phyloP scores from a whole-genome alignment of 2,329 filamentous ascomycete genomes.

The Aspergillus uvarum region DNA sequence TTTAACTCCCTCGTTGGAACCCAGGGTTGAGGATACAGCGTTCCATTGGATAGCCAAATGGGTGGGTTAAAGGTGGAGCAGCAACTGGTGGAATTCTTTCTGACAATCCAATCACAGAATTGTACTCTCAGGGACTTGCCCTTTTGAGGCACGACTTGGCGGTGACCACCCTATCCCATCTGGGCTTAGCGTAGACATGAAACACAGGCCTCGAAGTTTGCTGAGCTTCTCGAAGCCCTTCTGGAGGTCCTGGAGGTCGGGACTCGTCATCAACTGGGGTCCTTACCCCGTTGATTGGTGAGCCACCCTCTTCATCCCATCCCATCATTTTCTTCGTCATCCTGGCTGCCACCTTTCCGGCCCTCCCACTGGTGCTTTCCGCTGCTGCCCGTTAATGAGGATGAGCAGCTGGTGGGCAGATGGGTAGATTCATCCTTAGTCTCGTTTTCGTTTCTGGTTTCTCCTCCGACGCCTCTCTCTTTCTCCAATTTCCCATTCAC shows the following conservation, averaged over 20 bases:
- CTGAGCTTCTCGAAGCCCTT: constrained; percentile 22
- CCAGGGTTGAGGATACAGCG: constrained; percentile 3
- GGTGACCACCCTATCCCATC: constrained; percentile 7
- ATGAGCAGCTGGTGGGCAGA: constrained; percentile 10
- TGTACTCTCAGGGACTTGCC: constrained; percentile 8
- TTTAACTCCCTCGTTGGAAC: constrained; percentile 9
- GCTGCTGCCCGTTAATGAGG: constrained; percentile 14
- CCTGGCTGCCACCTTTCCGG: not conserved
- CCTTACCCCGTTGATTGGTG: constrained; percentile 1
- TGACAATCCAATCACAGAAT: not conserved
- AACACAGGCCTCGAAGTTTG: constrained; percentile 20
- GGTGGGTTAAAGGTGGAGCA: not conserved
- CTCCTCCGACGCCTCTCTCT: not conserved
- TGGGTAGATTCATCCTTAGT: not conserved
- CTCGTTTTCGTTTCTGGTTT: not conserved
- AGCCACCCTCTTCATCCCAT: not conserved
- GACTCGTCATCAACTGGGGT: constrained; percentile 21
- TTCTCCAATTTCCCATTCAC: too few relatives aligned
- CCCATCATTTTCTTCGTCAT: constrained; percentile 10
- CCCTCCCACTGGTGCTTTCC: constrained; percentile 9
- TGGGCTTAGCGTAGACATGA: constrained; percentile 12
- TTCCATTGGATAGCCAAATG: constrained; percentile 2
- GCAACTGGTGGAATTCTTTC: not conserved
- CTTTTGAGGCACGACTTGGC: constrained; percentile 7
- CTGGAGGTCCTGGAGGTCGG: not conserved